phyloP scores from a whole-genome alignment of 257 asterid species.

The Forsythia suspensa region DNA sequence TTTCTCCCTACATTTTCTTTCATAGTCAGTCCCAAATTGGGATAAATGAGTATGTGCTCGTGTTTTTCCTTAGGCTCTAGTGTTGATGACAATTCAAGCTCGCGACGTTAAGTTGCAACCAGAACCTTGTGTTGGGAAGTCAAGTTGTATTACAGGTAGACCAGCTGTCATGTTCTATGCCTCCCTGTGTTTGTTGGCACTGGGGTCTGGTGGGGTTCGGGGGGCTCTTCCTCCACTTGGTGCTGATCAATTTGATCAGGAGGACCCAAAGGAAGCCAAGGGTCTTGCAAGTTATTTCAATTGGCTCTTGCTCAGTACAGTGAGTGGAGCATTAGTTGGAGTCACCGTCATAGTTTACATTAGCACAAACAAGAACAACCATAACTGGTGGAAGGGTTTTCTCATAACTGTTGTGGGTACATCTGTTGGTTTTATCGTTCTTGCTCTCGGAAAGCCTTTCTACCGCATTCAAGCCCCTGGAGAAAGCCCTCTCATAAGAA shows the following conservation, averaged over 20 bases:
- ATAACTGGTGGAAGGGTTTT: slow-evolving; percentile 74
- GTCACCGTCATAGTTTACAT: slow-evolving; percentile 64
- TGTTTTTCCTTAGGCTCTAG: slow-evolving; percentile 37
- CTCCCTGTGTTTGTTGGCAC: slow-evolving; percentile 51
- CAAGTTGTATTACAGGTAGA: slow-evolving; percentile 54
- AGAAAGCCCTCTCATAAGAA: slow-evolving; percentile 55
- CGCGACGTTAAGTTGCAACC: slow-evolving; percentile 42
- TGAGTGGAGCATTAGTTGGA: slow-evolving; percentile 54
- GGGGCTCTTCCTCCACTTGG: slow-evolving; percentile 79
- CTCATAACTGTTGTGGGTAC: slow-evolving; percentile 42
- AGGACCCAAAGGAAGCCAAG: slow-evolving; percentile 59
- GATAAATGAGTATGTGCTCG: neutral
- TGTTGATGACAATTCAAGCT: slow-evolving; percentile 68
- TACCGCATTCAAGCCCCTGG: slow-evolving; percentile 51
- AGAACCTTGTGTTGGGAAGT: slow-evolving; percentile 29
- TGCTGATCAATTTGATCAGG: slow-evolving; percentile 67
- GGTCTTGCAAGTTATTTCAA: slow-evolving; percentile 67
- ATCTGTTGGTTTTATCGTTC: slow-evolving; percentile 37
- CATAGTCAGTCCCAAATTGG: neutral
- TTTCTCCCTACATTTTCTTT: neutral
- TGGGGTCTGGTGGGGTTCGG: slow-evolving; percentile 60
- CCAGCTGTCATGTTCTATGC: slow-evolving; percentile 47
- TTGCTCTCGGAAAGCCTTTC: slow-evolving; percentile 49
- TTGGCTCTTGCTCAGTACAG: slow-evolving; percentile 52
- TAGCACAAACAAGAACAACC: slow-evolving; percentile 39